Evolutionary conservation across 805 yeast genomes (phyloP).

Genomic region (Debaryomyces castellii): DNA sequence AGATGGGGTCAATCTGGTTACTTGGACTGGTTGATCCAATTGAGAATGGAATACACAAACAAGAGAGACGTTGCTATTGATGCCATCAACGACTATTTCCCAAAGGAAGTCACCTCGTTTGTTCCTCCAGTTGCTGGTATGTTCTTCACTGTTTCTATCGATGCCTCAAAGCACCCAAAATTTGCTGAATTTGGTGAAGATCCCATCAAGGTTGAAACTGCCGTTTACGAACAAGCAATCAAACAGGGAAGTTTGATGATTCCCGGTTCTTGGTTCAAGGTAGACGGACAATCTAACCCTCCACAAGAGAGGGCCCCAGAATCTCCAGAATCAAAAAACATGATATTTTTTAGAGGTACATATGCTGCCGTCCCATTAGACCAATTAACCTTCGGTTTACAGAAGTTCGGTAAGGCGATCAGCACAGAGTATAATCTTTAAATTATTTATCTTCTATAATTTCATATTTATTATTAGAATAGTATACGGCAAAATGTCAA

Average conservation of each 20-base stretch:
- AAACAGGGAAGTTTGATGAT: slow-evolving; percentile 66
- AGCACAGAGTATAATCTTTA: slow-evolving; percentile 49
- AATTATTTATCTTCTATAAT: too few species aligned
- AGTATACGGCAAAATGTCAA: background rate
- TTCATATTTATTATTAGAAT: background rate
- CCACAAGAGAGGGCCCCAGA: slow-evolving; percentile 50
- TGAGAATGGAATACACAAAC: slow-evolving; percentile 69
- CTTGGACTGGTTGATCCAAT: slow-evolving; percentile 83
- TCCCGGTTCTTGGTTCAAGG: slow-evolving; percentile 81
- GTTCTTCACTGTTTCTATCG: slow-evolving; percentile 55
- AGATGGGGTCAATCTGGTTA: slow-evolving; percentile 92
- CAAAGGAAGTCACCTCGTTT: slow-evolving; percentile 41
- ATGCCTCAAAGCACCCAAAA: slow-evolving; percentile 78
- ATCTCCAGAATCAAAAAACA: slow-evolving; percentile 41
- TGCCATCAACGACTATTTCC: slow-evolving; percentile 51
- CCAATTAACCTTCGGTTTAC: slow-evolving; percentile 56
- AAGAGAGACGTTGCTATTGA: slow-evolving; percentile 88
- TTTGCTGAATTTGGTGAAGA: slow-evolving; percentile 54
- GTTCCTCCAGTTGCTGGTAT: slow-evolving; percentile 45
- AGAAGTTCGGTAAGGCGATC: slow-evolving; percentile 66
- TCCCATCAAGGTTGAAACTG: slow-evolving; percentile 62
- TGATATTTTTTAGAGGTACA: slow-evolving; percentile 79
- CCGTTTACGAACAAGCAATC: slow-evolving; percentile 60
- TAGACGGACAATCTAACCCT: slow-evolving; percentile 53
- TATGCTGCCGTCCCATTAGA: slow-evolving; percentile 82